phyloP scores from a whole-genome alignment of 2,329 filamentous ascomycete species.

The Beauveria australis region DNA sequence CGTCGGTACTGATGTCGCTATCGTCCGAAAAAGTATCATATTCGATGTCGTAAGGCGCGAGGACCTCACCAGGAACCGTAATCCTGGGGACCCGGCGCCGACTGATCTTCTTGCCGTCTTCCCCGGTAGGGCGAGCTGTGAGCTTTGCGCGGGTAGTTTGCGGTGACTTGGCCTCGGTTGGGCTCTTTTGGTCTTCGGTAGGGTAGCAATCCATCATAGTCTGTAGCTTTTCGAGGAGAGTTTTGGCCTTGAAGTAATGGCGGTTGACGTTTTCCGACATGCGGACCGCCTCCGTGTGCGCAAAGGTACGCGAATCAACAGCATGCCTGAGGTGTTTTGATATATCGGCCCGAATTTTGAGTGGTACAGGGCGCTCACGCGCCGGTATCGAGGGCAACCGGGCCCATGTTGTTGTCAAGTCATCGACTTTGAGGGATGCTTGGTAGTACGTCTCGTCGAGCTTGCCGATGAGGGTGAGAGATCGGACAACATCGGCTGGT shows the following conservation, averaged over 20 bases:
- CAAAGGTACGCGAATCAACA: conserved; percentile 47
- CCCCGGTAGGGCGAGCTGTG: conserved; percentile 33
- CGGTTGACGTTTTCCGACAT: conserved; percentile 56
- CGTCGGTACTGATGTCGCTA: conserved; percentile 44
- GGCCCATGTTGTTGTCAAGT: conserved; percentile 49
- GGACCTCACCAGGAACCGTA: conserved; percentile 57
- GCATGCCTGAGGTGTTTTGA: conserved; percentile 48
- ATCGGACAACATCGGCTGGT: conserved; percentile 57
- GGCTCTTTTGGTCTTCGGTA: conserved; percentile 43
- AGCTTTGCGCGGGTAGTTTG: conserved; percentile 43
- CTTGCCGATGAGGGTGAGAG: conserved; percentile 56
- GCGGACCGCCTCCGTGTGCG: conserved; percentile 53
- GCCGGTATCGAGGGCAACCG: conserved; percentile 41
- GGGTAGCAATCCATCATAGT: conserved; percentile 54
- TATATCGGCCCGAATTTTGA: conserved; percentile 49
- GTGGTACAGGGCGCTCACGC: conserved; percentile 39
- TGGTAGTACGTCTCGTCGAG: conserved; percentile 53
- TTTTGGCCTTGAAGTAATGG: conserved; percentile 53
- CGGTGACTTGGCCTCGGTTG: conserved; percentile 44
- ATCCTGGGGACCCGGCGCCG: conserved; percentile 46
- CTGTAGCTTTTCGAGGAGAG: conserved; percentile 50
- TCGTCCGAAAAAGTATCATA: conserved; percentile 50
- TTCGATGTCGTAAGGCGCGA: conserved; percentile 57
- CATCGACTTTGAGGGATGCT: conserved; percentile 45
- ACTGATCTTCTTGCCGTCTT: conserved; percentile 37